Evolutionary conservation across 75 land plant genomes (phyloP), one percentile per base, ranked within the genome.

Genomic region (Pinus taeda): DNA sequence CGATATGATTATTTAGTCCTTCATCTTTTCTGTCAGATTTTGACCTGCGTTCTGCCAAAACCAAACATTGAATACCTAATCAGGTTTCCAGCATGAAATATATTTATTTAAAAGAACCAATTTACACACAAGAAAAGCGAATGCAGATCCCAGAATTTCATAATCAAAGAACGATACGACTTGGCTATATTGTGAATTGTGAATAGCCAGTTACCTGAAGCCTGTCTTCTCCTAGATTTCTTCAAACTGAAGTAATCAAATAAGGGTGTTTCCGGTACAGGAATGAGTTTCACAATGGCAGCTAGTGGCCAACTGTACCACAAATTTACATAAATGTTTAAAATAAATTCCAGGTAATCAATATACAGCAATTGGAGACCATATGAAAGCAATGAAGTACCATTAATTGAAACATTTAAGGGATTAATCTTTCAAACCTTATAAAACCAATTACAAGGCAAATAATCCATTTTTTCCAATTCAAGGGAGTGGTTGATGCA

Each of bases 281-380:
- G 98, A 39, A 96, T 81, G 3, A 86, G 63, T 74, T 96, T 96
- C 4, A 93, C 88, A 57, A 86, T 9, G 37, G 80, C 79, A 17
- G 93, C 99, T 22, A 96, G 85, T 42, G 99, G 99, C 98, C 94
- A 87, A 74, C 98, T 96, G 86, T 69, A n/a, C 17, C 49, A 67
- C 49, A 49, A 49, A 49, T 49, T 49, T 49, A 49, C 55, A 49
- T 9, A 49, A 49, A 9, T 49, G 7, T 49, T 49, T 8, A 49
- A 49, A 49, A 49, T 49, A 2, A 49, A 49, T 49, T 49, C 55
- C 55, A 49, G 55, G 55, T 49, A 49, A 49, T 9, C 12, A 49
- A 9, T 49, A 11, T 49, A 49, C 11, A 49, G 55, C 1, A 49
- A 49, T 49, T 49, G 55, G 2, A 49, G 12, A 49, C 9, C 55